Conservation (phyloP, 495 filamentous ascomycete genomes). For the Tetracladium marchalianum region DNA sequence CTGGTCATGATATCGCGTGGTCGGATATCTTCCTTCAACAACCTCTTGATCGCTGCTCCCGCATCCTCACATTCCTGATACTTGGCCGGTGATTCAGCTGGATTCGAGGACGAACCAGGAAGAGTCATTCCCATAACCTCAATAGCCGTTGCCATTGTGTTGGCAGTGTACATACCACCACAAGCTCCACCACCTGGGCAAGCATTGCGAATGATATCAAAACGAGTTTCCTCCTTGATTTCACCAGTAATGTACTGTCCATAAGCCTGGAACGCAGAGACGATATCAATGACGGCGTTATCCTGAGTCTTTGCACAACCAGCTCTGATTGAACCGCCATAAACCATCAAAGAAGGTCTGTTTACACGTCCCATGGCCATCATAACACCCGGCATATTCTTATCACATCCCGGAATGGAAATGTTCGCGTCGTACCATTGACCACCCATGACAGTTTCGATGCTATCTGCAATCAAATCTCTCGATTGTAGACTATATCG, state of each 20-base stretch:
- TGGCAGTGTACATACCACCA: slow-evolving; percentile 98
- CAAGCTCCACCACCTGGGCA: slow-evolving; percentile 92
- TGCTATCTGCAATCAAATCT: slow-evolving; percentile 93
- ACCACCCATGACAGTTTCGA: slow-evolving; percentile 97
- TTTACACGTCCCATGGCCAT: slow-evolving; percentile 98
- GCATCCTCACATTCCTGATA: slow-evolving; percentile 74
- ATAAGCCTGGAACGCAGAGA: slow-evolving; percentile 97
- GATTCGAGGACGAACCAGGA: slow-evolving; percentile 85
- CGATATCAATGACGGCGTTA: slow-evolving; percentile 80
- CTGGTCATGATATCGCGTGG: slow-evolving; percentile 86
- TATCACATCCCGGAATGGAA: slow-evolving; percentile 97
- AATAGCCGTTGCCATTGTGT: slow-evolving; percentile 97
- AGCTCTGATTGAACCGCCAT: slow-evolving; percentile 89
- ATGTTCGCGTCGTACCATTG: slow-evolving; percentile 99
- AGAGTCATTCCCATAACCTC: slow-evolving; percentile 94
- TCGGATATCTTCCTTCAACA: slow-evolving; percentile 79
- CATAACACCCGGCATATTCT: slow-evolving; percentile 98
- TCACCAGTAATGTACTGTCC: slow-evolving; percentile 88
- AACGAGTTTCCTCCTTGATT: slow-evolving; percentile 82
- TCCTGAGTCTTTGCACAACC: slow-evolving; percentile 64
- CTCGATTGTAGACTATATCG: slow-evolving; percentile 87
- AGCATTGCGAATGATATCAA: slow-evolving; percentile 90
- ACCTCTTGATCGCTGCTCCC: slow-evolving; percentile 76
- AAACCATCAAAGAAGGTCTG: slow-evolving; percentile 90
- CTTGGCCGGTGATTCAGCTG: slow-evolving; percentile 81